Base-by-base conservation (phyloP, 2,329 filamentous ascomycete species). In the Alternaria longipes region DNA sequence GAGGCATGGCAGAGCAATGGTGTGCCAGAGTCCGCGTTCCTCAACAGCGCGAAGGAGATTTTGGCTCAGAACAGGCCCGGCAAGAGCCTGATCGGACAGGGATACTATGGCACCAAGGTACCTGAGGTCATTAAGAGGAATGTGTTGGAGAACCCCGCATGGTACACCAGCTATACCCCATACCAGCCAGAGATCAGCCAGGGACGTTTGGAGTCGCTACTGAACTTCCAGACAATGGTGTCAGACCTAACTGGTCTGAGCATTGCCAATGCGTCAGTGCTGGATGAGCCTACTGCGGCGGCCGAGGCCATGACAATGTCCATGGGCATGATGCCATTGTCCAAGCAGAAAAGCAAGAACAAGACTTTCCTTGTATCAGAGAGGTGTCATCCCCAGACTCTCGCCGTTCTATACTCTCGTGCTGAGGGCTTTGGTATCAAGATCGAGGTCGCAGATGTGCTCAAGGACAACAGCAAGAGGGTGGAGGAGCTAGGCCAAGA, bases 111-210 rank as follows among this genome's bases (percentile, higher is more conserved):
- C 36, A 94, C 93, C n/a, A 86, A 90, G 68, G 90, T 92, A 1
- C 94, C 94, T 5, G 87, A 92, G 57, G 94, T 97, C 59, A 97
- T 98, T 78, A 92, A 95, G 84, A 87, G 94, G 69, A 97, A 97
- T 77, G 86, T 98, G 5, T 83, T 98, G 60, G 93, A 98, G 84
- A 94, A 91, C 78, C 94, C 94, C 5, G 93, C 90, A 9, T 98
- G 94, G 94, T 98, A 98, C 79, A 98, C 94, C 41, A 97, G 93
- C 81, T 97, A 98, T 80, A 97, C 94, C 0, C 94, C 94, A 16
- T 98, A 97, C 81, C 94, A 98, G 82, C 91, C 94, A 3, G 94
- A 98, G 82, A 97, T 98, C 83, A 97, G 93, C 78, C 94, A 98
- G 81, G 94, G 94, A 36, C 89, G 94, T 56, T 81, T 98, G 64